Base-by-base conservation (phyloP, 1,284 basidiomycete genomes). In the Volvariella volvacea region DNA sequence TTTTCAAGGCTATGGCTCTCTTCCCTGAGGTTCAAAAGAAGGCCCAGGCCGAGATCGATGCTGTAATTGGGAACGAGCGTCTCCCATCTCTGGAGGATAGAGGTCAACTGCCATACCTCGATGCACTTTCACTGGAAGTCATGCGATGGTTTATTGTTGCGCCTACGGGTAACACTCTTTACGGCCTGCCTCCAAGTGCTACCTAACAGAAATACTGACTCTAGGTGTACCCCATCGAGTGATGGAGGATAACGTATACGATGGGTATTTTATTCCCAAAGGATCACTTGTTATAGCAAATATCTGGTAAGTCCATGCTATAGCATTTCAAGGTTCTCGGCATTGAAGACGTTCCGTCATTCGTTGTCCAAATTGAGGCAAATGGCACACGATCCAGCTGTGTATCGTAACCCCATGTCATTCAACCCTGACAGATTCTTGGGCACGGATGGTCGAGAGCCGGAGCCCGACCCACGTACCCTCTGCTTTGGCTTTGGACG, bases 11-110 rank as follows among this genome's bases (percentile, higher is more conserved):
- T 1, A 66, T 71, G 57, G 53, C 62, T 0, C 57, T 70, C 16
- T 61, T 66, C 48, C 73, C 71, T 0, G 64, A 73, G 1, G 59
- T 64, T 1, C 66, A 67, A 42, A 50, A 45, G n/a, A 63, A 61
- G 31, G 78, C 74, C 0, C 77, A 76, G 46, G 64, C 61, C 37
- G 77, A 80, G 53, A 62, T 80, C 15, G 78, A 80, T 50, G 50
- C 60, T 1, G 69, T 81, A 9, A 44, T 78, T 43, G 76, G 76
- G 30, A 47, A 46, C 20, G n/a, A n/a, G n/a, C 63, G 78, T 22
- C 62, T 81, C 4, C 80, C 80, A 1, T 64, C 59, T 1, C 70
- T 77, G 44, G 50, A 57, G 14, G 80, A 82, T 52, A 61, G 73
- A 16, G 58, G 65, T 2, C 57, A 60, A 0, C 56, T 82, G 21